A percentile compares a stretch with the other conserved stretches of the same genome.
These are phyloP conservation scores for Zygoascus bituminiphila DNA, from an alignment of 805 yeast genomes.

Conservation along the genomic window DNA sequence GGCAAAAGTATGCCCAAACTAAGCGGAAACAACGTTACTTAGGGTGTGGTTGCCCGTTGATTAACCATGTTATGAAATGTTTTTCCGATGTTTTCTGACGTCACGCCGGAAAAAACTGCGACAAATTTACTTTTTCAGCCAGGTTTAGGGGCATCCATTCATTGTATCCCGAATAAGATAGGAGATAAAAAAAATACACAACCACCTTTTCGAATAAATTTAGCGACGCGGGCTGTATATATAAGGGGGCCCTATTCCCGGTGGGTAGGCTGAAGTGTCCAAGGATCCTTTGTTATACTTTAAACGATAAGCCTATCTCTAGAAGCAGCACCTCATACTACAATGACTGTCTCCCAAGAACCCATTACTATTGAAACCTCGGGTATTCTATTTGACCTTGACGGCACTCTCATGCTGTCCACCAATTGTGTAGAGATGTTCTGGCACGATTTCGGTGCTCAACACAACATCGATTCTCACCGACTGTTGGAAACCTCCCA, in stretches of 20 bases:
- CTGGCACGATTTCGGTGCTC: constrained; percentile 67
- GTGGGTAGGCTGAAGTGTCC: no score
- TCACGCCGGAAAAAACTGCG: not conserved
- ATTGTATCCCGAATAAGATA: not conserved
- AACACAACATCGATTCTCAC: constrained; percentile 61
- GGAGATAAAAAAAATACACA: not conserved
- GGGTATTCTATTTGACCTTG: constrained; percentile 69
- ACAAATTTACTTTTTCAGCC: not conserved
- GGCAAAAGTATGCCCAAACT: no score
- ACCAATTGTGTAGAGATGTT: constrained; percentile 75
- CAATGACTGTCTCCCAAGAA: constrained; percentile 6
- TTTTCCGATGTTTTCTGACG: not conserved
- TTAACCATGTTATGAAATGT: no score
- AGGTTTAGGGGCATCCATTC: not conserved
- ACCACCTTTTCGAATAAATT: no score
- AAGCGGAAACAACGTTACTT: no score
- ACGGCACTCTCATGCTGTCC: constrained; percentile 79
- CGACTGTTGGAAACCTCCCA: constrained; percentile 68
- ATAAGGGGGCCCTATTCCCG: no score
- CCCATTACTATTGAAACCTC: constrained; percentile 26
- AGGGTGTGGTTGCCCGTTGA: no score
- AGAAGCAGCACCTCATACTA: not conserved
- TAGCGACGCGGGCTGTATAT: no score
- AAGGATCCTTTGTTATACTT: no score
- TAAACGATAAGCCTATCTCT: no score